These are phyloP conservation scores for Tremellales sp. DNA, from an alignment of 1,284 basidiomycete species.

Conservation along the genomic window DNA sequence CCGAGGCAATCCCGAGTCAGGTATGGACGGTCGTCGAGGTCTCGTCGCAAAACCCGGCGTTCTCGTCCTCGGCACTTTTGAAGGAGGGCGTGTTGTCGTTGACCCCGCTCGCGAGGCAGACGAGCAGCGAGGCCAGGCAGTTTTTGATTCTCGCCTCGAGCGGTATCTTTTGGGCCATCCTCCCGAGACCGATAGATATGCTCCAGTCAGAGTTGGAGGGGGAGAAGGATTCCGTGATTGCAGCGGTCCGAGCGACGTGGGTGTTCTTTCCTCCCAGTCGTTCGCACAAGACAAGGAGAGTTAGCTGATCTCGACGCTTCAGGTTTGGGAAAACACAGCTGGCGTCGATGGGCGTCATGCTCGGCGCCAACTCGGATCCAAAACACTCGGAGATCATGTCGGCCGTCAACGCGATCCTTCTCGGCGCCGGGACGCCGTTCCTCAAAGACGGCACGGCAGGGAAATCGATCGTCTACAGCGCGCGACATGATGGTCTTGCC, in stretches of 20 bases:
- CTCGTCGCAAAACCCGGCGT: slow-evolving; percentile 31
- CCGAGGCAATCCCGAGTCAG: slow-evolving; percentile 65
- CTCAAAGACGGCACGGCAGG: slow-evolving; percentile 26
- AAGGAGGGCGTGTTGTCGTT: slow-evolving; percentile 28
- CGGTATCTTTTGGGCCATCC: slow-evolving; percentile 31
- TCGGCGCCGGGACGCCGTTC: slow-evolving; percentile 25
- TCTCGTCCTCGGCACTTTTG: slow-evolving; percentile 10
- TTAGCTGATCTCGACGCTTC: not conserved
- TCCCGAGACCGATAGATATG: slow-evolving; percentile 41
- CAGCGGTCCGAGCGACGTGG: slow-evolving; percentile 18
- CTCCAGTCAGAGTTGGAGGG: slow-evolving; percentile 32
- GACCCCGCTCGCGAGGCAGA: slow-evolving; percentile 32
- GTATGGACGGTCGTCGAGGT: slow-evolving; percentile 70
- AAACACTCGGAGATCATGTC: slow-evolving; percentile 28
- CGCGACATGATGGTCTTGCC: slow-evolving; percentile 82
- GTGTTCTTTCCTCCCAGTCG: slow-evolving; percentile 1
- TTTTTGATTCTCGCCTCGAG: slow-evolving; percentile 40
- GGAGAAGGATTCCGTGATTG: slow-evolving; percentile 34
- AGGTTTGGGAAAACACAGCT: slow-evolving; percentile 40
- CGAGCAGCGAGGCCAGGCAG: slow-evolving; percentile 25
- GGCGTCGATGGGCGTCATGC: slow-evolving; percentile 36
- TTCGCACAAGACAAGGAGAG: not conserved
- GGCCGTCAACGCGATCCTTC: slow-evolving; percentile 28
- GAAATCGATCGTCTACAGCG: slow-evolving; percentile 64
- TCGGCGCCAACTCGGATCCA: slow-evolving; percentile 24